Base-by-base conservation (phyloP, 805 yeast genomes). In the Kodamaea hsintzibuensis region DNA sequence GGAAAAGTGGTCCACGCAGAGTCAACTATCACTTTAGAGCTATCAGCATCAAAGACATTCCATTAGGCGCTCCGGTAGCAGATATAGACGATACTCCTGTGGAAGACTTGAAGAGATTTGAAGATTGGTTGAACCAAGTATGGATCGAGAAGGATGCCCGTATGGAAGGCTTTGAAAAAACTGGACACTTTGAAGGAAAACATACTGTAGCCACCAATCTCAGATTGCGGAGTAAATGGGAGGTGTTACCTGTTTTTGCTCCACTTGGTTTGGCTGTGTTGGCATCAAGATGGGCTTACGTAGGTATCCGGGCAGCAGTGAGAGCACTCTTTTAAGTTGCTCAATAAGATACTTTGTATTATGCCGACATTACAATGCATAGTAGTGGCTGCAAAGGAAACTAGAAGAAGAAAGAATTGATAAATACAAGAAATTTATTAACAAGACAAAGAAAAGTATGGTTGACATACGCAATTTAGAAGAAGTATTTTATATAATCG, bases 131-230 rank as follows among this genome's bases (percentile, higher is more conserved):
- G 46, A 78, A 76, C 56, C 69, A 78, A 2, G 71, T 82, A 9
- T 95, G 98, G 98, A 63, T 72, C 16, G 86, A 82, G 58, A 95
- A 95, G 68, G 98, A 95, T 69, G 71, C 68, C 47, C 67, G 86
- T 48, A 76, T 95, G 83, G 84, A 80, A n/a, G 64, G 67, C 14
- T 89, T 82, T 62, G 85, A 82, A 63, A 63, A 72, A 12, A 71
- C 73, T 10, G 91, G 93, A 7, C 58, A 74, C 1, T 86, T 87
- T 56, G 69, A 66, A 12, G 66, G 62, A 16, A 57, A 30, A 18
- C 33, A 47, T 19, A 62, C 65, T 1, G 67, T 68, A 14, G 57
- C 50, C 4, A 73, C 65, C 1, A 63, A 64, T 18, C 62, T 71
- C 45, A 65, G 62, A 45, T 54, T 69, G 14, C 60, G 66, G 48